Evolutionary conservation across 345 rosid genomes (phyloP), one percentile per base, ranked within the genome.

Genomic region (Eucalyptus lansdowneana): DNA sequence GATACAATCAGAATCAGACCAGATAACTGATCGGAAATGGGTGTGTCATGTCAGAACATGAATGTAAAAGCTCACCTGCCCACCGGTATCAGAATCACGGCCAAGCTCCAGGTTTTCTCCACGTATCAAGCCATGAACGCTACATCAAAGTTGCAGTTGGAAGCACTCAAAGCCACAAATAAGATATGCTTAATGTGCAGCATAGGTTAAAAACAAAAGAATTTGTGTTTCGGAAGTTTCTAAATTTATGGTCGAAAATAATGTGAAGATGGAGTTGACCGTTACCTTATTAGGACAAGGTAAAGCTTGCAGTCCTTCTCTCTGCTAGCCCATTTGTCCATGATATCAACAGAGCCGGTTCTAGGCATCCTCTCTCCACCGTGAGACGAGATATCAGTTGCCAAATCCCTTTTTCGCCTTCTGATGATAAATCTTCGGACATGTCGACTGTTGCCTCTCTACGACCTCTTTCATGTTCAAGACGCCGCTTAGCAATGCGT

Each of bases 91-190:
- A 40, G 95, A 94, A 91, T 94, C 95, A 44, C 94, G 94, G 44
- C 95, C 95, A 91, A 94, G 94, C 94, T 94, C 95, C 95, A 93
- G 93, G 87, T 93, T 94, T 90, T 86, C 91, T 69, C 91, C 91
- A 58, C 91, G 90, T 87, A 90, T 87, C 53, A 94, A 88, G 86
- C 95, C 94, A 90, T 94, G 95, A 89, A 94, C 87, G 88, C 95
- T 94, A 93, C 93, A 76, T 76, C 47, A 14, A 76, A 21, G 47
- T 76, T 40, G 47, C 85, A 40, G 47, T 40, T 3, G 21, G 21
- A 89, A 89, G 53, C 40, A 49, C 21, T 10, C 37, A 83, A 65
- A 37, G 4, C 34, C 31, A 14, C 51, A 50, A 76, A 40, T 40
- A 40, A 40, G 5, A 40, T 76, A 40, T 76, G 85, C 47, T 12